Conservation (phyloP, 202 grass and related monocot genomes). For the Panicum hallii region DNA sequence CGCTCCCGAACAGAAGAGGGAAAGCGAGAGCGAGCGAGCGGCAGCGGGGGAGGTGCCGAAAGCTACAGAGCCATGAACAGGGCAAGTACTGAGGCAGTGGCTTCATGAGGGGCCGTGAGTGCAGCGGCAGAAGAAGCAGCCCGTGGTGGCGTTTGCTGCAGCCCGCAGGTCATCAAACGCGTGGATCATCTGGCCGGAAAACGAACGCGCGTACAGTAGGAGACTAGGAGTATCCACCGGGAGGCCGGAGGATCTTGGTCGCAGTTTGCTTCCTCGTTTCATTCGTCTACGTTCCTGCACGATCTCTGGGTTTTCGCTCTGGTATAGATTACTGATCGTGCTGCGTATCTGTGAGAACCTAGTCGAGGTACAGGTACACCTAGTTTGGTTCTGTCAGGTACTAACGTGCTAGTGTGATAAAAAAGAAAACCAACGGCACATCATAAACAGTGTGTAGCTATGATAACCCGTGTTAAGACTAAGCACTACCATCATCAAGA, state of each 20-base stretch:
- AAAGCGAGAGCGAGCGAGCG: background rate
- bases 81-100: background rate
- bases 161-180: constrained; percentile 7
- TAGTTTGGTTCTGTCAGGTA: constrained; percentile 4
- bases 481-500: background rate
- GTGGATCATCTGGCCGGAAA: constrained; percentile 13
- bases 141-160: background rate
- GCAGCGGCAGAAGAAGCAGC: background rate
- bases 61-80: background rate
- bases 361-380: background rate
- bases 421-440: background rate
- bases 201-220: background rate
- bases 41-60: background rate
- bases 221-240: background rate
- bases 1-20: background rate
- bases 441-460: background rate
- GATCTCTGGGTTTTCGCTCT: background rate
- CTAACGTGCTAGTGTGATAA: background rate
- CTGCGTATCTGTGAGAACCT: background rate
- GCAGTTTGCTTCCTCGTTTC: constrained; percentile 28
- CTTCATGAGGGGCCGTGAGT: background rate
- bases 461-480: background rate
- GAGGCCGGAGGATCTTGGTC: constrained; percentile 6
- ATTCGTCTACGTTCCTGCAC: background rate
- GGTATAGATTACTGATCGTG: constrained; percentile 1